Conservation (phyloP, 164 flowering plant genomes). For the Pachysandra terminalis region DNA sequence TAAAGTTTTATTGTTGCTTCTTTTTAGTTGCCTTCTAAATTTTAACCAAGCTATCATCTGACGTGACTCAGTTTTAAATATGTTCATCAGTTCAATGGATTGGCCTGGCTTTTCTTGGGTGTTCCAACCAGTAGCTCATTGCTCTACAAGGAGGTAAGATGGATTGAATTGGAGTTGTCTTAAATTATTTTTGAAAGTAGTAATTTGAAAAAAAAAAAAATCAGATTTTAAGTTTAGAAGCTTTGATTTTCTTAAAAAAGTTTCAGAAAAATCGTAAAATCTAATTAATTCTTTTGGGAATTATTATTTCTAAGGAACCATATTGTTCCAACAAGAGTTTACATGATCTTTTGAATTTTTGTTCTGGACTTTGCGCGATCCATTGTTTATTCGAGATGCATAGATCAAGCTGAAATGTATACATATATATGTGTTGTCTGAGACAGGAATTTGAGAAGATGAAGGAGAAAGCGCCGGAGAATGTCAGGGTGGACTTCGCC, state of each 20-base stretch:
- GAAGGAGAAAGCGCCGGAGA: slow-evolving; percentile 85
- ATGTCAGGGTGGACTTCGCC: slow-evolving; percentile 87
- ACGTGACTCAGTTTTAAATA: background rate
- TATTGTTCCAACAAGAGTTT: too few species aligned
- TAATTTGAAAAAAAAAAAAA: too few species aligned
- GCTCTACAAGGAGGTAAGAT: slow-evolving; percentile 88
- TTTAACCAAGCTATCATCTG: background rate
- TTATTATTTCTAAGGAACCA: too few species aligned
- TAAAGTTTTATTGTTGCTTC: too few species aligned
- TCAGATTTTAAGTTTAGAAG: too few species aligned
- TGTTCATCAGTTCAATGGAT: slow-evolving; percentile 82
- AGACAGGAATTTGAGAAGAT: slow-evolving; percentile 93
- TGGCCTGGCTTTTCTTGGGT: slow-evolving; percentile 99
- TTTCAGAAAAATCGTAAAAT: too few species aligned
- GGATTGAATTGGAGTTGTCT: background rate
- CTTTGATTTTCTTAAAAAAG: too few species aligned
- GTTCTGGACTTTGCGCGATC: background rate
- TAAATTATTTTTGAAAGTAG: background rate
- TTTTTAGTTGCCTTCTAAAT: too few species aligned
- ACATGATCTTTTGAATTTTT: too few species aligned
- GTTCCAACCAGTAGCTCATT: slow-evolving; percentile 96
- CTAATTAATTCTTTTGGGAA: too few species aligned
- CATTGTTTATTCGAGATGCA: background rate
- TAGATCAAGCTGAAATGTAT: too few species aligned
- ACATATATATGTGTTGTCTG: too few species aligned